Percentiles rank a stretch among this genome's conserved stretches.
Conservation (phyloP, 345 rosid genomes). For the Cardamine chenopodiifolia region DNA sequence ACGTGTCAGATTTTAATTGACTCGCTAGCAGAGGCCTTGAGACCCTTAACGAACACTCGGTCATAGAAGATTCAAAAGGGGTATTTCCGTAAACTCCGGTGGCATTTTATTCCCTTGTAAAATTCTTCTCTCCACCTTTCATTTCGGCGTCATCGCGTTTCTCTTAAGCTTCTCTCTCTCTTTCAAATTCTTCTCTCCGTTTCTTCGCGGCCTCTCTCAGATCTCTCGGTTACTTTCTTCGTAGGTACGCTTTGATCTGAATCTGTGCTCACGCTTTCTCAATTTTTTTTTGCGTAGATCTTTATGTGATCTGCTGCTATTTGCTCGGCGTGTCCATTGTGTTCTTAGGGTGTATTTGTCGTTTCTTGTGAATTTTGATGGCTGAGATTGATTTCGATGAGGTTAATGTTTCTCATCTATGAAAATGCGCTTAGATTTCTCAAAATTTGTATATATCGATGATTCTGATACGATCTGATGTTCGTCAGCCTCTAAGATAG, state of each 20-base stretch:
- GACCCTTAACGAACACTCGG: background rate
- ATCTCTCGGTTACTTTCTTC: constrained; percentile 18
- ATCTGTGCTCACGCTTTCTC: constrained; percentile 25
- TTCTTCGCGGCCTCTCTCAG: constrained; percentile 19
- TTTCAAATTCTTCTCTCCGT: constrained; percentile 24
- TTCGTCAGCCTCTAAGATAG: background rate
- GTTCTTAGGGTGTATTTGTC: background rate
- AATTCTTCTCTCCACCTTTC: background rate
- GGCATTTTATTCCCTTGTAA: constrained; percentile 10
- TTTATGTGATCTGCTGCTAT: background rate
- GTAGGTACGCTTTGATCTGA: constrained; percentile 32
- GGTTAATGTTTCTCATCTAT: constrained; percentile 1
- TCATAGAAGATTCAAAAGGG: constrained; percentile 23
- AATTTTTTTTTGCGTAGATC: constrained; percentile 13
- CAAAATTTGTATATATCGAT: background rate
- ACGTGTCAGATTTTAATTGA: constrained; percentile 3
- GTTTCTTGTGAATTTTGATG: background rate
- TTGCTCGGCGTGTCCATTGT: background rate
- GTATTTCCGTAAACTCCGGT: background rate
- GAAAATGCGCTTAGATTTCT: constrained; percentile 14
- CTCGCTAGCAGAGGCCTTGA: background rate
- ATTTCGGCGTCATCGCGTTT: constrained; percentile 22
- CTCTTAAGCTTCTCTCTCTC: constrained; percentile 31
- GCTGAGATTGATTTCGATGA: background rate
- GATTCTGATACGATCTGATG: constrained; percentile 11